Evolutionary conservation across 1,284 basidiomycete genomes (phyloP).

Genomic region (Irpex rosettiformis): DNA sequence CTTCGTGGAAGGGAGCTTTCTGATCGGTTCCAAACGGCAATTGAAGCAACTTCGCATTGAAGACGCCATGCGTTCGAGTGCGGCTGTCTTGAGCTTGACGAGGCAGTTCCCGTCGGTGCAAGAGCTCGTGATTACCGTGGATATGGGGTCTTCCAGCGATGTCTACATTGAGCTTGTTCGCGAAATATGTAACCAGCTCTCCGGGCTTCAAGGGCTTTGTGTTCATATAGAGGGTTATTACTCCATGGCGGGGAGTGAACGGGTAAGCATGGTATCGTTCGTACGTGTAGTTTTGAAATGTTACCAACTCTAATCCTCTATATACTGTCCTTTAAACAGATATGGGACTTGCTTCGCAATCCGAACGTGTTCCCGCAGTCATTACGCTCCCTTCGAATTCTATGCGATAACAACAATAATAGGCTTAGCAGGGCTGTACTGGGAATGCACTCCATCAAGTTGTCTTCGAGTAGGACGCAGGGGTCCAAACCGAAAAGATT

Average conservation of each 20-base stretch:
- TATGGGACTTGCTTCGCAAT: not conserved
- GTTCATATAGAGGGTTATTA: not conserved
- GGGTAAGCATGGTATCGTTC: not conserved
- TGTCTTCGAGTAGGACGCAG: not conserved
- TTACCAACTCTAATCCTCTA: not conserved
- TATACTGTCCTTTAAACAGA: not conserved
- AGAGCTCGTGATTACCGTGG: not conserved
- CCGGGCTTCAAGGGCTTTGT: not conserved
- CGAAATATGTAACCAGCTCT: not conserved
- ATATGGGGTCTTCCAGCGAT: not conserved
- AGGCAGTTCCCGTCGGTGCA: not conserved
- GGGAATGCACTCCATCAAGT: not conserved
- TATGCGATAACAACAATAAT: not conserved
- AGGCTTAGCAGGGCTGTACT: not conserved
- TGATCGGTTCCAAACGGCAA: not conserved
- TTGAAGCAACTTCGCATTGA: not conserved
- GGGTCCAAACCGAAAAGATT: not conserved
- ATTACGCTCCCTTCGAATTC: not conserved
- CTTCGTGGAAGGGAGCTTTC: not conserved
- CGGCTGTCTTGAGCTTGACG: not conserved
- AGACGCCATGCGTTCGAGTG: not conserved
- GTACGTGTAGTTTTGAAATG: too few relatives aligned
- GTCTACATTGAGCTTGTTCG: not conserved
- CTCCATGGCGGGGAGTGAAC: not conserved
- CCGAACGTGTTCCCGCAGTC: not conserved